A percentile compares a stretch with the other conserved stretches of the same genome.
These are phyloP conservation scores for Borealophlyctis nickersoniae DNA, from an alignment of 192 early-diverging fungal genomes.

Conservation along the genomic window DNA sequence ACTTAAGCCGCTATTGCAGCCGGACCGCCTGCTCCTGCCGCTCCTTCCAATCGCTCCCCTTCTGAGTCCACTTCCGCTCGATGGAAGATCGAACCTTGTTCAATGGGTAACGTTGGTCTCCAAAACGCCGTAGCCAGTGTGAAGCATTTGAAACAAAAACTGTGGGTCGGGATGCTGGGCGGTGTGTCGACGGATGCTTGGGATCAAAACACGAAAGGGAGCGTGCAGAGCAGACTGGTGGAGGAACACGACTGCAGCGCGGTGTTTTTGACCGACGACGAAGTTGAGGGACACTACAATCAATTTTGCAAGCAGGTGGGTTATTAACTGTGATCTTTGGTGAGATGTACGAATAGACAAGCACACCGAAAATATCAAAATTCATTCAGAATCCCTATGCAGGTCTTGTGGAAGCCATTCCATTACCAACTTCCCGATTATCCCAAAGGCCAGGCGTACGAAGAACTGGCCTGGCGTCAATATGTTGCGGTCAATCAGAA, in stretches of 20 bases:
- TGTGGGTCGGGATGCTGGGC: slow-evolving; percentile 65
- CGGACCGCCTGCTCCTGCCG: not conserved
- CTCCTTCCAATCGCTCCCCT: slow-evolving; percentile 8
- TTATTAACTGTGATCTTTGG: not conserved
- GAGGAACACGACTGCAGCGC: slow-evolving; percentile 67
- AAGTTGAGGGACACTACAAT: slow-evolving; percentile 90
- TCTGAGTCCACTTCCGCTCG: slow-evolving; percentile 10
- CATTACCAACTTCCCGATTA: slow-evolving; percentile 93
- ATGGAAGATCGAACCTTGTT: slow-evolving; percentile 63
- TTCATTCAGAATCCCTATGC: slow-evolving; percentile 10
- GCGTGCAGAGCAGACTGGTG: slow-evolving; percentile 59
- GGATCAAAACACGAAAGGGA: slow-evolving; percentile 54
- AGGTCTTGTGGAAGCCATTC: slow-evolving; percentile 95
- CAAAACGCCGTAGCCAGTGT: slow-evolving; percentile 82
- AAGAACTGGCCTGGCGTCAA: slow-evolving; percentile 77
- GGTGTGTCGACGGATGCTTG: slow-evolving; percentile 65
- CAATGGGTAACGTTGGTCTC: slow-evolving; percentile 89
- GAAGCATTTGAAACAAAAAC: slow-evolving; percentile 9
- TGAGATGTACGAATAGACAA: no score
- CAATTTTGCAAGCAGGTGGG: slow-evolving; percentile 92
- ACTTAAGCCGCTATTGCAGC: not conserved
- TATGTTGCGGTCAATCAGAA: slow-evolving; percentile 78
- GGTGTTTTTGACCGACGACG: slow-evolving; percentile 74
- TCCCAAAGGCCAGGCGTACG: slow-evolving; percentile 73
- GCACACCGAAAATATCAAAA: no score